Conservation (phyloP, 345 rosid species). For the Fremontodendron californicum region DNA sequence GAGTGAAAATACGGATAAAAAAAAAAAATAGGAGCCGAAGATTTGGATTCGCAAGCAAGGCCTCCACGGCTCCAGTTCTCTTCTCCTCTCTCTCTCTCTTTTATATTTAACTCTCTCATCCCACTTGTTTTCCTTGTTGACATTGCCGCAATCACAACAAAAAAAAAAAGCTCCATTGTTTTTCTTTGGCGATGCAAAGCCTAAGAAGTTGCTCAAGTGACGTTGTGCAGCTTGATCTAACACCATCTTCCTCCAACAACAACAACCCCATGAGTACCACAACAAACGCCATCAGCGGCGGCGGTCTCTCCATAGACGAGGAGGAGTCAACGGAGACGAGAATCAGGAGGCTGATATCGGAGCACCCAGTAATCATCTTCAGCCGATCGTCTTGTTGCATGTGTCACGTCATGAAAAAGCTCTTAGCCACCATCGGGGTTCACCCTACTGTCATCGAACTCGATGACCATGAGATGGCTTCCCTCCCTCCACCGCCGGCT, state of each 20-base stretch:
- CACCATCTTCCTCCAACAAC: slow-evolving; percentile 26
- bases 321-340: slow-evolving; percentile 61
- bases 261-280: slow-evolving; percentile 29
- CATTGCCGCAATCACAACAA: slow-evolving; percentile 10
- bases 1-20: no score
- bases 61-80: no score
- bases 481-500: slow-evolving; percentile 41
- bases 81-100: slow-evolving; percentile 3
- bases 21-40: no score
- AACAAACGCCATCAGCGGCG: slow-evolving; percentile 17
- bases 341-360: slow-evolving; percentile 84
- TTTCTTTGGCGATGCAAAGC: slow-evolving; percentile 59
- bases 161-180: slow-evolving; percentile 8
- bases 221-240: slow-evolving; percentile 44
- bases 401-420: slow-evolving; percentile 94
- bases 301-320: slow-evolving; percentile 69
- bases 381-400: slow-evolving; percentile 86
- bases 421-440: slow-evolving; percentile 76
- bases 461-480: slow-evolving; percentile 77
- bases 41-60: no score
- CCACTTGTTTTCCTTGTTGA: slow-evolving; percentile 30
- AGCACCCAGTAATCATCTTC: slow-evolving; percentile 90
- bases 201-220: slow-evolving; percentile 52
- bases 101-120: slow-evolving; percentile 19
- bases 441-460: slow-evolving; percentile 89